phyloP scores from a whole-genome alignment of 495 filamentous ascomycete species.

The Corynascus novoguineensis region DNA sequence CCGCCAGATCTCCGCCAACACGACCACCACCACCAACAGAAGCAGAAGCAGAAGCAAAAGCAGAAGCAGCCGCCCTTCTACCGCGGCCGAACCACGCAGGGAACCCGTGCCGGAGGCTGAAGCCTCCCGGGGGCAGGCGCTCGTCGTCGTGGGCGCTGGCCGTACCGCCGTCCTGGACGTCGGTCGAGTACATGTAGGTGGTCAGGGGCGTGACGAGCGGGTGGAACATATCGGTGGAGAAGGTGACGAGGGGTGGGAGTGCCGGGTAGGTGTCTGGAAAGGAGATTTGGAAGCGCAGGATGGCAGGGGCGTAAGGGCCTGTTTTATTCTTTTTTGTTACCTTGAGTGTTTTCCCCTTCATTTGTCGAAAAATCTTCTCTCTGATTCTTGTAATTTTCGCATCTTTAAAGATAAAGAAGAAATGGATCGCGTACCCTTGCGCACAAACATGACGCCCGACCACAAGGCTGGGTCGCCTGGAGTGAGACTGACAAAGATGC shows the following conservation, averaged over 20 bases:
- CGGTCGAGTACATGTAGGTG: constrained; percentile 82
- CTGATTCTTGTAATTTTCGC: background rate
- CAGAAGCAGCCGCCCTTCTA: constrained; percentile 21
- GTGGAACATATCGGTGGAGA: constrained; percentile 89
- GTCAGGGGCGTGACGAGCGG: constrained; percentile 85
- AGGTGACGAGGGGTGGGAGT: constrained; percentile 76
- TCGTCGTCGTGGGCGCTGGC: too few relatives aligned
- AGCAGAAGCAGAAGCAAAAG: background rate
- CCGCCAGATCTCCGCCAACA: constrained; percentile 22
- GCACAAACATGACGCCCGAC: constrained; percentile 86
- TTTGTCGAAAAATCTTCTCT: too few relatives aligned
- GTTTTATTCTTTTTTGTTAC: background rate
- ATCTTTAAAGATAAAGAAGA: background rate
- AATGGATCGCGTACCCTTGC: constrained; percentile 55
- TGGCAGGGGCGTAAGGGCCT: constrained; percentile 76
- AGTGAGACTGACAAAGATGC: constrained; percentile 79
- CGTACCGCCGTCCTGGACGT: constrained; percentile 50
- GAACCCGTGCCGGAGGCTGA: constrained; percentile 84
- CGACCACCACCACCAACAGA: constrained; percentile 8
- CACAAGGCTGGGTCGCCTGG: constrained; percentile 74
- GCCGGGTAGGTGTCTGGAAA: constrained; percentile 79
- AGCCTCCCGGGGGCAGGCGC: constrained; percentile 76
- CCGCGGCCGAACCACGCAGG: constrained; percentile 71
- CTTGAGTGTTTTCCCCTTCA: too few relatives aligned
- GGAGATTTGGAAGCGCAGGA: constrained; percentile 83